These are phyloP conservation scores for Trametes gibbosa DNA, from an alignment of 768 basidiomycete genomes.

Conservation along the genomic window DNA sequence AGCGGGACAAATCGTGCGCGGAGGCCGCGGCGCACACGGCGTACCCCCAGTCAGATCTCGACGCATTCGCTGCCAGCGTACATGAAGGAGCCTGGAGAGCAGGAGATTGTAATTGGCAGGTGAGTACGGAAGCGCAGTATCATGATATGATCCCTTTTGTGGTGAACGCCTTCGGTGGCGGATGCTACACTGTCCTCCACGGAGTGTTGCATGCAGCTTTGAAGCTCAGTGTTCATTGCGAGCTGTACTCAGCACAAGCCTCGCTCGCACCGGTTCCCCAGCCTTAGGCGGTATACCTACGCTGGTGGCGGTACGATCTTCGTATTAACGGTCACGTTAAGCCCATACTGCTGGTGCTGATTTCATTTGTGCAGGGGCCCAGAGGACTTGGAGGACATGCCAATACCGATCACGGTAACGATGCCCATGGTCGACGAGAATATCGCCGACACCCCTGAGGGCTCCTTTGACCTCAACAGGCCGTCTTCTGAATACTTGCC, in stretches of 20 bases:
- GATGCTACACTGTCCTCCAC: too few species aligned
- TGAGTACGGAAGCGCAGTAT: conserved; percentile 23
- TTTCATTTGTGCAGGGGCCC: conserved; percentile 38
- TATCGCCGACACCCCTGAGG: conserved; percentile 7
- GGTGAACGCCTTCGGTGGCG: neutral
- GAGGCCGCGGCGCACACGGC: conserved; percentile 46
- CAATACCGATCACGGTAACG: conserved; percentile 40
- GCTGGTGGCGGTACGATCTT: too few species aligned
- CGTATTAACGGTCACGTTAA: too few species aligned
- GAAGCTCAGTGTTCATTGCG: too few species aligned
- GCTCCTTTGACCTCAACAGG: conserved; percentile 10
- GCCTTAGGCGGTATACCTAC: too few species aligned
- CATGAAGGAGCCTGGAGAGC: conserved; percentile 81
- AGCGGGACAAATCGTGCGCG: conserved; percentile 15
- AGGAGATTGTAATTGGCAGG: conserved; percentile 71
- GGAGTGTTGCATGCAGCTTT: too few species aligned
- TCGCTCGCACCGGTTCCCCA: too few species aligned
- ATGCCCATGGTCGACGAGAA: conserved; percentile 32
- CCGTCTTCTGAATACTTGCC: conserved; percentile 31
- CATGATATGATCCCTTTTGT: neutral
- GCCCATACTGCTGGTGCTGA: neutral
- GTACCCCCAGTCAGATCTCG: conserved; percentile 76
- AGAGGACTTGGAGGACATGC: conserved; percentile 50
- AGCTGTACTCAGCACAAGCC: too few species aligned
- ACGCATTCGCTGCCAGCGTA: conserved; percentile 76